Conservation (phyloP, 2,329 filamentous ascomycete species). For the Colletotrichum phormii region DNA sequence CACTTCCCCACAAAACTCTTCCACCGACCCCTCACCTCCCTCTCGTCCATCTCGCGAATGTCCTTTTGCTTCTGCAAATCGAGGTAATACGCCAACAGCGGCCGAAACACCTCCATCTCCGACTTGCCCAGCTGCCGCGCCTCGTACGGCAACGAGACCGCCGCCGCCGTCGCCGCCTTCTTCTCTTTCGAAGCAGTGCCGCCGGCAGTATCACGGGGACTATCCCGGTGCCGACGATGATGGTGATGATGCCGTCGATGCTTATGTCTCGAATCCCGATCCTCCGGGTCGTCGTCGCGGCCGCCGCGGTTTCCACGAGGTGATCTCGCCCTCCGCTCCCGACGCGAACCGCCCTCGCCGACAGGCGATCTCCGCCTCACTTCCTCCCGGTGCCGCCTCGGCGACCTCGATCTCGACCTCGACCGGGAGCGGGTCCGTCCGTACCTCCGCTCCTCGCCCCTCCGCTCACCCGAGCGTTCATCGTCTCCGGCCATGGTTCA, state of each 20-base stretch:
- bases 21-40: slow-evolving; percentile 87
- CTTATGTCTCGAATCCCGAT: not conserved
- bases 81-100: slow-evolving; percentile 86
- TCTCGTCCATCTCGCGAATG: slow-evolving; percentile 75
- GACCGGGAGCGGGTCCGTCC: not conserved
- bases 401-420: slow-evolving; percentile 23
- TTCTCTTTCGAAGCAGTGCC: slow-evolving; percentile 5
- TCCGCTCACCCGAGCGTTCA: not conserved
- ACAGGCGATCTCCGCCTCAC: slow-evolving; percentile 28
- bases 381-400: slow-evolving; percentile 22
- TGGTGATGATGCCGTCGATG: slow-evolving; percentile 33
- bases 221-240: slow-evolving; percentile 28
- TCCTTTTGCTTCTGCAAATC: slow-evolving; percentile 86
- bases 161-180: slow-evolving; percentile 19
- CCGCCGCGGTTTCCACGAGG: not conserved
- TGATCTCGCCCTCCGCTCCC: not conserved
- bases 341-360: slow-evolving; percentile 2
- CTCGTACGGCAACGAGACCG: slow-evolving; percentile 68
- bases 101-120: slow-evolving; percentile 74
- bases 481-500: slow-evolving; percentile 1
- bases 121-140: slow-evolving; percentile 75
- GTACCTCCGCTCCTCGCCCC: not conserved
- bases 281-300: not conserved
- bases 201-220: not conserved
- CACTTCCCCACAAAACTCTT: slow-evolving; percentile 93